Evolutionary conservation across 352 stramenopile species (phyloP).

Genomic region (Phytophthora aleatoria): DNA sequence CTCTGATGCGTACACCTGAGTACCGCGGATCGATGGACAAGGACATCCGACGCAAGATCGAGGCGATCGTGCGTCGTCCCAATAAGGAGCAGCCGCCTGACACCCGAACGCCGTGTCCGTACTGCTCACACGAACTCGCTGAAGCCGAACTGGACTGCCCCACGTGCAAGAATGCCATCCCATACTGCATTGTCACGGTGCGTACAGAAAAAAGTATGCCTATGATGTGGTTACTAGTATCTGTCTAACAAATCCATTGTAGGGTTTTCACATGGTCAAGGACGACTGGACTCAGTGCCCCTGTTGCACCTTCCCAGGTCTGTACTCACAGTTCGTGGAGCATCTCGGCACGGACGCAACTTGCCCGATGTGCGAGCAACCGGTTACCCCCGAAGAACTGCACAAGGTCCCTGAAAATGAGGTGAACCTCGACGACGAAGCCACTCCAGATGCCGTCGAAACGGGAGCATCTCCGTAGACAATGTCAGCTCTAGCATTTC

Average conservation of each 20-base stretch:
- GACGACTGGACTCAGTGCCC: conserved; percentile 93
- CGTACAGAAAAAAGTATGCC: conserved; percentile 7
- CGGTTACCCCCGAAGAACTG: conserved; percentile 39
- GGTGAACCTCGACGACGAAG: conserved; percentile 44
- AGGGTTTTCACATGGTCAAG: conserved; percentile 94
- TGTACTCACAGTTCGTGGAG: conserved; percentile 87
- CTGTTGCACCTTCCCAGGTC: conserved; percentile 86
- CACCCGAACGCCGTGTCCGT: conserved; percentile 81
- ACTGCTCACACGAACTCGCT: conserved; percentile 75
- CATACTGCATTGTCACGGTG: conserved; percentile 93
- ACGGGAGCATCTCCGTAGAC: conserved; percentile 20
- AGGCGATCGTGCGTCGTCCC: conserved; percentile 92
- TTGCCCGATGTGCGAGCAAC: conserved; percentile 82
- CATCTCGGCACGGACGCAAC: conserved; percentile 76
- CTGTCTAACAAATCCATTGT: conserved; percentile 4
- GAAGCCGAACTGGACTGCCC: conserved; percentile 90
- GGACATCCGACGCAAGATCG: conserved; percentile 93
- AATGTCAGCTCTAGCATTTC: not conserved
- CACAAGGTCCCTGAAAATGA: conserved; percentile 49
- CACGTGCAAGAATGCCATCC: conserved; percentile 92
- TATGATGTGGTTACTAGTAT: not conserved
- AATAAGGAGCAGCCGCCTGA: conserved; percentile 88
- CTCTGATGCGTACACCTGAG: conserved; percentile 88
- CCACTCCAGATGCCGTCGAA: conserved; percentile 20
- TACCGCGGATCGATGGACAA: conserved; percentile 89